Evolutionary conservation across 306 rosid species (phyloP), one percentile per base, ranked within the genome.

Genomic region (Biancaea sappan): DNA sequence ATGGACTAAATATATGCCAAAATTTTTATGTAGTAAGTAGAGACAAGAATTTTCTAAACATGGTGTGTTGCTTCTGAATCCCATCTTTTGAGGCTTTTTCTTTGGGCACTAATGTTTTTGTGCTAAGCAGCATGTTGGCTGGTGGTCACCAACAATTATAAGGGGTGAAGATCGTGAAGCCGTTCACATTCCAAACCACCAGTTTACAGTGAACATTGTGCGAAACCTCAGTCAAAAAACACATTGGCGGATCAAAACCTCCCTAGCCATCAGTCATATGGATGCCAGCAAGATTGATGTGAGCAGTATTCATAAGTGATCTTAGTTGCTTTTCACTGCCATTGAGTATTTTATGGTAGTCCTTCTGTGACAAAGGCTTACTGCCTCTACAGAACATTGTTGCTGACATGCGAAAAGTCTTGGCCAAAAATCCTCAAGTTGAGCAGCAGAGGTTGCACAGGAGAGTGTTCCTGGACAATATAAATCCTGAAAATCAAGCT

Each of bases 121-220:
- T 26, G 35, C 29, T 54, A 16, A 8, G 19, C 61, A 54, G 61
- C 61, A 26, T 54, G 61, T 54, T 24, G 61, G 61, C 35, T 54
- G 61, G 61, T 54, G 61, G 61, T 54, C 61, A 5, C 61, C 61
- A 12, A 54, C 61, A 54, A 54, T 94, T 71, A 77, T 94, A 24
- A 87, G 98, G 85, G 98, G 98, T 69, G 98, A 94, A 88, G 96
- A 91, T 73, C 92, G 98, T 77, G 98, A 94, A 87, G 98, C 98
- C 44, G 88, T 94, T 77, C 97, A 94, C 86, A 88, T 94, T 78
- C 98, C 98, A 69, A 94, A 94, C 88, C 98, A 94, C 87, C 85
- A 94, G 79, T 94, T 94, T 67, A 94, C 97, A 11, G 86, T 94
- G 82, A 94, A 85, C 66, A 94, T 94, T 46, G 96, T 94, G 76